phyloP scores from a whole-genome alignment of 306 rosid genomes.

The Begonia loranthoides region DNA sequence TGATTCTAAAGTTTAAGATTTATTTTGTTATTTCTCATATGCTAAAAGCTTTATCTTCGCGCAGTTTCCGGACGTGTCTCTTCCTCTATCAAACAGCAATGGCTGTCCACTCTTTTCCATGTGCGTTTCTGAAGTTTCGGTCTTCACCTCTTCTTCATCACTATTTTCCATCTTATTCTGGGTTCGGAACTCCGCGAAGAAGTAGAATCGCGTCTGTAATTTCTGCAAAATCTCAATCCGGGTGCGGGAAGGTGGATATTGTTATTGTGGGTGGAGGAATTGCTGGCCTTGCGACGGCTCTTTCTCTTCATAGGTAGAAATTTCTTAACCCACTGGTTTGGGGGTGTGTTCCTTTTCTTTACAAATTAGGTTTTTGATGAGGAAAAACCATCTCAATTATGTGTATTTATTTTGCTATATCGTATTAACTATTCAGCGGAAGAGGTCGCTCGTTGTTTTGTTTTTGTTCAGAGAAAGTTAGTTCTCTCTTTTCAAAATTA shows the following conservation, averaged over 20 bases:
- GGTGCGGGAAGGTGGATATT: slow-evolving; percentile 30
- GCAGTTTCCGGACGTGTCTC: neutral
- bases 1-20: too few relatives aligned
- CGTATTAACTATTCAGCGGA: too few relatives aligned
- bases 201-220: slow-evolving; percentile 10
- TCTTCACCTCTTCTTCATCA: slow-evolving; percentile 1
- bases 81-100: too few relatives aligned
- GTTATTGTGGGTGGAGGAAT: slow-evolving; percentile 68
- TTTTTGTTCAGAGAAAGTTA: too few relatives aligned
- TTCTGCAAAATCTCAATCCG: slow-evolving; percentile 25
- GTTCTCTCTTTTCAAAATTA: too few relatives aligned
- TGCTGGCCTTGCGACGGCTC: slow-evolving; percentile 66
- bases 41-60: slow-evolving; percentile 1
- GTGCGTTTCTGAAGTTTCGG: slow-evolving; percentile 16
- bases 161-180: slow-evolving; percentile 5
- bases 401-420: too few relatives aligned
- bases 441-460: too few relatives aligned
- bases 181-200: slow-evolving; percentile 14
- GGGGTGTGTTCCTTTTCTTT: too few relatives aligned
- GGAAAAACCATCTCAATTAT: too few relatives aligned
- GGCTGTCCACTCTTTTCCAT: slow-evolving; percentile 14
- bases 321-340: too few relatives aligned
- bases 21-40: too few relatives aligned
- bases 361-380: too few relatives aligned
- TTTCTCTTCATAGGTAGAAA: slow-evolving; percentile 54